These are phyloP conservation scores for Penicillium hesseltinei DNA, from an alignment of 2,329 filamentous ascomycete species.

Conservation along the genomic window DNA sequence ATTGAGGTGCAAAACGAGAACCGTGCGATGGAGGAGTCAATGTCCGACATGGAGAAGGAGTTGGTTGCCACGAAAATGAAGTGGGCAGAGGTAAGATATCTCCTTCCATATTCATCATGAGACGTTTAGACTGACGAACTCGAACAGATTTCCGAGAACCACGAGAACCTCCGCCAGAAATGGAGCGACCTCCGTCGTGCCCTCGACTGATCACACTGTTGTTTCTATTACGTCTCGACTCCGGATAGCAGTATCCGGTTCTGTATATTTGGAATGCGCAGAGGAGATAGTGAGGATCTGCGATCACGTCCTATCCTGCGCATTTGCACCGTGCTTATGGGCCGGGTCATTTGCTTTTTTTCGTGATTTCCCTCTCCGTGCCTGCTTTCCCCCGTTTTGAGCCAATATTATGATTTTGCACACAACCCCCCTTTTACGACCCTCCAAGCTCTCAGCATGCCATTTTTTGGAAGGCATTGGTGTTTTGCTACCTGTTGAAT, in stretches of 20 bases:
- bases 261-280: conserved; percentile 24
- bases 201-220: conserved; percentile 40
- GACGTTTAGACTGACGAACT: not conserved
- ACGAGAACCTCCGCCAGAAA: conserved; percentile 72
- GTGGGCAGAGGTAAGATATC: conserved; percentile 77
- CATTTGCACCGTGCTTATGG: conserved; percentile 11
- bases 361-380: not conserved
- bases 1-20: conserved; percentile 94
- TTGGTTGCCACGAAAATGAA: conserved; percentile 92
- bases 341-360: conserved; percentile 16
- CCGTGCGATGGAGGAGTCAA: conserved; percentile 78
- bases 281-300: conserved; percentile 17
- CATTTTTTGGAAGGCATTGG: conserved; percentile 12
- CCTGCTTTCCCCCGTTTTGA: not conserved
- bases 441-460: conserved; percentile 15
- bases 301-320: conserved; percentile 16
- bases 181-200: conserved; percentile 69
- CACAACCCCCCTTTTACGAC: conserved; percentile 5
- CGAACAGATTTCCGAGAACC: conserved; percentile 61
- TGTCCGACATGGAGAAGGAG: conserved; percentile 87
- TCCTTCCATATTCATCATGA: not conserved
- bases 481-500: conserved; percentile 12
- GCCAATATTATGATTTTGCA: conserved; percentile 8
- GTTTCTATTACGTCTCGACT: not conserved
- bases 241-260: conserved; percentile 4